Conservation (phyloP, 1,139 yeast species). For the Kluyveromyces sp. region DNA sequence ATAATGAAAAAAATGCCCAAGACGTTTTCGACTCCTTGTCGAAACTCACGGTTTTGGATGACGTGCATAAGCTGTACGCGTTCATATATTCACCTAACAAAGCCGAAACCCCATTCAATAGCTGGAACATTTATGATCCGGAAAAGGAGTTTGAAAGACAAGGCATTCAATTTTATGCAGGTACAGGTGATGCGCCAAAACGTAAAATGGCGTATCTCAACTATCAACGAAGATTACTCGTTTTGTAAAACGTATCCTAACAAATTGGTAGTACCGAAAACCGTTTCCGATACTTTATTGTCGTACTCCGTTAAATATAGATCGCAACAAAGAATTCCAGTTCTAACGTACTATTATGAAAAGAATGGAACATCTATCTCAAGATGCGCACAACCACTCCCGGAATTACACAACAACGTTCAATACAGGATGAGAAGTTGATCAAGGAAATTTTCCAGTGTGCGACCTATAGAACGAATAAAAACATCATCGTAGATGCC, state of each 20-base stretch:
- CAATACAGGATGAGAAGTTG: slow-evolving; percentile 84
- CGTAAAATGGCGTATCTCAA: slow-evolving; percentile 60
- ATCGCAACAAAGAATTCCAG: slow-evolving; percentile 80
- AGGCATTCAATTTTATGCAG: slow-evolving; percentile 35
- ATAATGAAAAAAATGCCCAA: slow-evolving; percentile 47
- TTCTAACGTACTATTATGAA: slow-evolving; percentile 65
- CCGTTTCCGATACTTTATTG: slow-evolving; percentile 73
- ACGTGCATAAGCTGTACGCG: slow-evolving; percentile 59
- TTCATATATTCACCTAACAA: slow-evolving; percentile 55
- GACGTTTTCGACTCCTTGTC: slow-evolving; percentile 71
- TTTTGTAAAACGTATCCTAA: slow-evolving; percentile 76
- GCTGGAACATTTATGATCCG: slow-evolving; percentile 70
- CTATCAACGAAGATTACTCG: slow-evolving; percentile 54
- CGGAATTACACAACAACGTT: slow-evolving; percentile 77
- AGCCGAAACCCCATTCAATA: slow-evolving; percentile 45
- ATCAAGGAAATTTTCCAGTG: slow-evolving; percentile 59
- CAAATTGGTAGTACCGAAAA: slow-evolving; percentile 56
- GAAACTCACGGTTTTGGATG: slow-evolving; percentile 51
- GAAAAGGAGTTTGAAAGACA: slow-evolving; percentile 59
- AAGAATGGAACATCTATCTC: slow-evolving; percentile 73
- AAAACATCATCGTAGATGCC: slow-evolving; percentile 79
- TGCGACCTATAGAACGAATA: slow-evolving; percentile 29
- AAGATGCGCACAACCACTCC: slow-evolving; percentile 87
- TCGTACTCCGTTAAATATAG: slow-evolving; percentile 79
- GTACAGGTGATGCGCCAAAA: slow-evolving; percentile 4